Evolutionary conservation across 2,329 filamentous ascomycete genomes (phyloP).

Genomic region (Aspergillus sergii): DNA sequence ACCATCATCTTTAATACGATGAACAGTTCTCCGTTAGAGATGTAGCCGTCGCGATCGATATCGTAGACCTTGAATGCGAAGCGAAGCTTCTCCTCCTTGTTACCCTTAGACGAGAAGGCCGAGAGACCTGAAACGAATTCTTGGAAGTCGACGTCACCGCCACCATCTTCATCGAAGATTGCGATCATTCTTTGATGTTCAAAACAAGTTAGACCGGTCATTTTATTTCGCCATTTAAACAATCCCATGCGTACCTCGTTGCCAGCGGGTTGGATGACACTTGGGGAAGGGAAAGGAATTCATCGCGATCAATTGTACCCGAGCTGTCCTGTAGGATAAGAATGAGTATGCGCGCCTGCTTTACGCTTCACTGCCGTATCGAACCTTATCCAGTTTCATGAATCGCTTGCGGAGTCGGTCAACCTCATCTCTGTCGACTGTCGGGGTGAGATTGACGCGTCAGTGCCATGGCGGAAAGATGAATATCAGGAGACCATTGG

Average conservation of each 20-base stretch:
- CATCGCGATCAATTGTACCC: constrained; percentile 96
- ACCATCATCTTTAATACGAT: constrained; percentile 99
- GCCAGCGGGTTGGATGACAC: constrained; percentile 97
- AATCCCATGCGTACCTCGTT: constrained; percentile 66
- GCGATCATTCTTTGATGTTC: constrained; percentile 80
- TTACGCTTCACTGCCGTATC: constrained; percentile 1
- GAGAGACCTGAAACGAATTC: constrained; percentile 95
- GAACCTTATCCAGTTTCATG: constrained; percentile 97
- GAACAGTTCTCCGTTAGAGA: constrained; percentile 98
- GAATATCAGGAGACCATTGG: neutral
- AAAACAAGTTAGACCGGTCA: neutral
- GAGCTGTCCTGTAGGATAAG: constrained; percentile 77
- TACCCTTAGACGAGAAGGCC: constrained; percentile 95
- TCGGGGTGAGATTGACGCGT: constrained; percentile 5
- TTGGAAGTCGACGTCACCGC: constrained; percentile 97
- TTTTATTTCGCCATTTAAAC: neutral
- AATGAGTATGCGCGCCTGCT: neutral
- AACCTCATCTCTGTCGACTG: constrained; percentile 96
- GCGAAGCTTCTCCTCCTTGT: constrained; percentile 96
- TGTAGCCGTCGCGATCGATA: constrained; percentile 97
- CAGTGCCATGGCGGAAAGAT: neutral
- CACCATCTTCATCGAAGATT: constrained; percentile 98
- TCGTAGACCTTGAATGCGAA: constrained; percentile 99
- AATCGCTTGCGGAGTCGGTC: constrained; percentile 94
- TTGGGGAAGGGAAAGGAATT: constrained; percentile 95